phyloP scores from a whole-genome alignment of 371 early-diverging fungal genomes.

The Choanephora cucurbitarum region DNA sequence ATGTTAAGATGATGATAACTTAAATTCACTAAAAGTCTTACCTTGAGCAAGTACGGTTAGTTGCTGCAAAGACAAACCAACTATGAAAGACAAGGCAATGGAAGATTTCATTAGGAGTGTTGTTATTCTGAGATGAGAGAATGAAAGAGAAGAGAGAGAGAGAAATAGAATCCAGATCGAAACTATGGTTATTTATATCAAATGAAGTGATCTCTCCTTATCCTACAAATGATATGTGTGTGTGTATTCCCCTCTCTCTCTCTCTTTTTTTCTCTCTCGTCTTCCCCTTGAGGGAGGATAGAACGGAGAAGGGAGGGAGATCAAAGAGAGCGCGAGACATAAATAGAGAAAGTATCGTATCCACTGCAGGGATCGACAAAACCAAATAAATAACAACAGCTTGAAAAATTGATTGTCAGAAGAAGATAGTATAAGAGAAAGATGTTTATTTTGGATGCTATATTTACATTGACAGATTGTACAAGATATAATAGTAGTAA shows the following conservation, averaged over 20 bases:
- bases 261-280: no score
- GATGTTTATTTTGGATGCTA: conserved; percentile 18
- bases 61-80: conserved; percentile 12
- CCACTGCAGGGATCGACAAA: conserved; percentile 21
- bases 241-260: not conserved
- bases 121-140: not conserved
- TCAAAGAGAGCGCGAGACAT: conserved; percentile 1
- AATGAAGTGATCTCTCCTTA: no score
- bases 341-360: not conserved
- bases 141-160: conserved; percentile 3
- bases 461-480: conserved; percentile 19
- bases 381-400: no score
- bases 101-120: conserved; percentile 15
- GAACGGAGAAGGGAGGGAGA: not conserved
- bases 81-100: conserved; percentile 12
- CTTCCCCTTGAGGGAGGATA: conserved; percentile 6
- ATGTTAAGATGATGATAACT: no score
- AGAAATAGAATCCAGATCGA: not conserved
- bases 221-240: no score
- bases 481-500: conserved; percentile 12
- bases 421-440: not conserved
- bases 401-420: conserved; percentile 11
- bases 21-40: not conserved
- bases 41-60: conserved; percentile 13
- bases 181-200: conserved; percentile 1